Percentiles rank a stretch among this genome's conserved stretches.
Evolutionary conservation across 148 eudicot species (phyloP).

Genomic region (Rhododendron griersonianum): DNA sequence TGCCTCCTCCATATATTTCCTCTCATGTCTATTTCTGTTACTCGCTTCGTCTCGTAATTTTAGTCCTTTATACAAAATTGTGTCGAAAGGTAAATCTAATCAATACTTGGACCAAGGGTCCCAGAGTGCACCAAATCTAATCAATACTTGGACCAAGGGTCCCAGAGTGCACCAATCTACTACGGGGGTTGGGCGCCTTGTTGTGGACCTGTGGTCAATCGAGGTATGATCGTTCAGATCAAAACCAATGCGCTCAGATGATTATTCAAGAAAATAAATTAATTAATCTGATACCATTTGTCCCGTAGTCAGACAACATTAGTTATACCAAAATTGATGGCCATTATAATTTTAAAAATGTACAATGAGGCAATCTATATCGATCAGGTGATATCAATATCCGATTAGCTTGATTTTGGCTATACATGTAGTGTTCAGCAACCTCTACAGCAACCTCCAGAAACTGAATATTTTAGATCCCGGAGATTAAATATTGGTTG

Average conservation of each 20-base stretch:
- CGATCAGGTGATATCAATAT: no score
- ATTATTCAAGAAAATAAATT: no score
- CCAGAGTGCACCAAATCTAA: not conserved
- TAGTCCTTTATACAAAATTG: no score
- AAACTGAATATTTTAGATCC: no score
- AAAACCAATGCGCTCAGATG: not conserved
- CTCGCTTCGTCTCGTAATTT: not conserved
- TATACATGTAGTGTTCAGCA: no score
- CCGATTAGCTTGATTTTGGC: no score
- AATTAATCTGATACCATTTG: not conserved
- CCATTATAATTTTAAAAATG: no score
- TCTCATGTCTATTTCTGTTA: not conserved
- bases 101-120: not conserved
- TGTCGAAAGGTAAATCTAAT: not conserved
- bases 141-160: not conserved
- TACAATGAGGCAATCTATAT: no score
- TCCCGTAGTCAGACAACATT: not conserved
- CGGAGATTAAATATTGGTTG: no score
- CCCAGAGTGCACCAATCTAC: not conserved
- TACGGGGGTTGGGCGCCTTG: not conserved
- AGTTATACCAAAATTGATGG: no score
- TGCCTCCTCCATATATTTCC: not conserved
- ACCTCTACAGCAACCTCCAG: no score
- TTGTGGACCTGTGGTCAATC: not conserved
- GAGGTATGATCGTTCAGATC: not conserved